Conservation (phyloP, 805 yeast species). For the Maudiozyma serrabonitensis region DNA sequence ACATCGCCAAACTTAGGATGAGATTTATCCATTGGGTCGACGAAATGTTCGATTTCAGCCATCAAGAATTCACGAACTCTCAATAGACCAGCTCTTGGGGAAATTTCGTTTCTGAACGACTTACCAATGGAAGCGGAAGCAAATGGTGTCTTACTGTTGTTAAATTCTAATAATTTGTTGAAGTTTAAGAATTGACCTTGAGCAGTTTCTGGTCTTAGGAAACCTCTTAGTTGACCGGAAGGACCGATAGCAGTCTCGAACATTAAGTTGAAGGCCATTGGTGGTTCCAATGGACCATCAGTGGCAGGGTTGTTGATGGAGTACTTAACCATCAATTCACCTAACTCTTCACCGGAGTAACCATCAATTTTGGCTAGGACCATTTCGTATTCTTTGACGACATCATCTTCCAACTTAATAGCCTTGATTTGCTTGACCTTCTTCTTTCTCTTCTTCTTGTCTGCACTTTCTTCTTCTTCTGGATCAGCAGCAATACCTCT, state of each 20-base stretch:
- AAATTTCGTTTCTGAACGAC: constrained; percentile 96
- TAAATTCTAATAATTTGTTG: constrained; percentile 84
- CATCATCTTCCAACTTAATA: constrained; percentile 72
- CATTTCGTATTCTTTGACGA: constrained; percentile 70
- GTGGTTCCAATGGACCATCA: constrained; percentile 76
- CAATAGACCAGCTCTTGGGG: constrained; percentile 94
- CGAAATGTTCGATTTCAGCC: constrained; percentile 99
- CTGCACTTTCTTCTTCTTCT: constrained; percentile 60
- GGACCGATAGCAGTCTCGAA: constrained; percentile 99
- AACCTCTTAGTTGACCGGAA: constrained; percentile 92
- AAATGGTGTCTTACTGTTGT: constrained; percentile 95
- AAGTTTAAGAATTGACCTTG: constrained; percentile 98
- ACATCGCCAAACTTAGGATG: constrained; percentile 77
- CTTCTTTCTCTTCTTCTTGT: constrained; percentile 89
- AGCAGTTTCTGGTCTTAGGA: constrained; percentile 96
- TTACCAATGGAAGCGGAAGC: constrained; percentile 99
- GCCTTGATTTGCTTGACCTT: constrained; percentile 92
- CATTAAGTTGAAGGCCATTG: constrained; percentile 95
- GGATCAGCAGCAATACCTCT: constrained; percentile 64
- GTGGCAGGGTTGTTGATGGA: constrained; percentile 88
- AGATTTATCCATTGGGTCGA: constrained; percentile 81
- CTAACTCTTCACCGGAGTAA: constrained; percentile 84
- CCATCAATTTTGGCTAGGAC: constrained; percentile 93
- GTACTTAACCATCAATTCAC: constrained; percentile 74
- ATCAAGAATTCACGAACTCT: constrained; percentile 97